Conservation (phyloP, 768 basidiomycete species). For the Mycena leptocephala region DNA sequence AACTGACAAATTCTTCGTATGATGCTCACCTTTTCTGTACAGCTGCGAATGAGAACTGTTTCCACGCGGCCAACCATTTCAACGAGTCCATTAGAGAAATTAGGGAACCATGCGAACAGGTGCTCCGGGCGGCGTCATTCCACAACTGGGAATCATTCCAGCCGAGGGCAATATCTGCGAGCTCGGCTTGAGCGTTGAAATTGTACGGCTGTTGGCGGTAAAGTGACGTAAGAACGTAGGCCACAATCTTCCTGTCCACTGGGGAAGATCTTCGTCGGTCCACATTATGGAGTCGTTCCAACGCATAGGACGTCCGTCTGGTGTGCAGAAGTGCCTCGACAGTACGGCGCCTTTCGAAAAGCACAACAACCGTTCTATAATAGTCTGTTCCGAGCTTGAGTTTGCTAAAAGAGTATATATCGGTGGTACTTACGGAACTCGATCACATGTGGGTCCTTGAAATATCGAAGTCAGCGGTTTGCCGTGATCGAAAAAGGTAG, state of each 20-base stretch:
- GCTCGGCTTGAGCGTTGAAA: constrained; percentile 25
- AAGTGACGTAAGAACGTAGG: constrained; percentile 33
- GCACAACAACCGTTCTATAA: constrained; percentile 30
- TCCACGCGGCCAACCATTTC: constrained; percentile 34
- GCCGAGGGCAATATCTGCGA: constrained; percentile 36
- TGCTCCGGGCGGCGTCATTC: constrained; percentile 32
- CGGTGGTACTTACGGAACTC: constrained; percentile 33
- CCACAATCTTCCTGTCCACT: constrained; percentile 32
- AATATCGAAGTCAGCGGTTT: constrained; percentile 3
- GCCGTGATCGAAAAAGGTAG: background rate
- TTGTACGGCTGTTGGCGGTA: constrained; percentile 37
- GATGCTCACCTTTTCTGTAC: constrained; percentile 24
- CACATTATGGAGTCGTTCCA: constrained; percentile 29
- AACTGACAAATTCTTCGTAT: background rate
- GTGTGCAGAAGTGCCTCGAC: constrained; percentile 35
- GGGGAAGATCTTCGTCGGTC: constrained; percentile 26
- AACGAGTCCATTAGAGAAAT: constrained; percentile 15
- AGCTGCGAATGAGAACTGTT: constrained; percentile 24
- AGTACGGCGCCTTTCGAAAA: constrained; percentile 30
- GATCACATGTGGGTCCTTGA: constrained; percentile 34
- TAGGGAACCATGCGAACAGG: constrained; percentile 30
- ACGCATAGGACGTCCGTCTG: constrained; percentile 28
- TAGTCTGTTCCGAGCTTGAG: constrained; percentile 24
- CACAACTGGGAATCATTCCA: constrained; percentile 35
- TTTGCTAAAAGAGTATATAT: background rate